phyloP scores from a whole-genome alignment of 208 protist genomes.

The Entamoeba dispar region DNA sequence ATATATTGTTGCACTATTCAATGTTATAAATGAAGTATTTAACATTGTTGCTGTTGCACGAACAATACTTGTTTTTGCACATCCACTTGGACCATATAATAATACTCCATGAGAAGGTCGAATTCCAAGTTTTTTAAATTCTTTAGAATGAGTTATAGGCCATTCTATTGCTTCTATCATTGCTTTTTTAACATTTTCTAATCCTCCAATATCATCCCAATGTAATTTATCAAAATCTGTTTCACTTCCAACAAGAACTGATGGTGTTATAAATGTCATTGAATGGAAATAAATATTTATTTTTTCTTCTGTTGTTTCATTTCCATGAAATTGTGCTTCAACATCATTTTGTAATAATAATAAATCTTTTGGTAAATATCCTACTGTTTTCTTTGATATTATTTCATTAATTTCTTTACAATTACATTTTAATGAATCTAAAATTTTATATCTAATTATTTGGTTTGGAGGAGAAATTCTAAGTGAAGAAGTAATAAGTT shows the following conservation, averaged over 20 bases:
- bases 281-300: background rate
- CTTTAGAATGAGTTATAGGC: background rate
- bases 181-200: background rate
- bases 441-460: background rate
- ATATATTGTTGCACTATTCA: constrained; percentile 56
- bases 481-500: background rate
- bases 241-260: background rate
- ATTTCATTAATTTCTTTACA: background rate
- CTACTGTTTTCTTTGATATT: background rate
- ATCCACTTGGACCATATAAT: constrained; percentile 37
- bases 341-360: background rate
- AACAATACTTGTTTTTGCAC: constrained; percentile 63
- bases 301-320: background rate
- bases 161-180: background rate
- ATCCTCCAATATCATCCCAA: constrained; percentile 2
- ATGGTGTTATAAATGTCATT: background rate
- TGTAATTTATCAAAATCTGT: background rate
- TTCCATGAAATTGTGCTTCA: background rate
- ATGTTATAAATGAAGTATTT: constrained; percentile 57
- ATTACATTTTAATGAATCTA: background rate
- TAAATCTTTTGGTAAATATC: background rate
- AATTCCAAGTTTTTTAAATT: background rate
- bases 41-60: constrained; percentile 58
- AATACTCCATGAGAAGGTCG: background rate
- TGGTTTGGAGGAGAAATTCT: background rate